Evolutionary conservation across 2,329 filamentous ascomycete species (phyloP), one percentile per base, ranked within the genome.

Genomic region (Arthrinium phaeospermum): DNA sequence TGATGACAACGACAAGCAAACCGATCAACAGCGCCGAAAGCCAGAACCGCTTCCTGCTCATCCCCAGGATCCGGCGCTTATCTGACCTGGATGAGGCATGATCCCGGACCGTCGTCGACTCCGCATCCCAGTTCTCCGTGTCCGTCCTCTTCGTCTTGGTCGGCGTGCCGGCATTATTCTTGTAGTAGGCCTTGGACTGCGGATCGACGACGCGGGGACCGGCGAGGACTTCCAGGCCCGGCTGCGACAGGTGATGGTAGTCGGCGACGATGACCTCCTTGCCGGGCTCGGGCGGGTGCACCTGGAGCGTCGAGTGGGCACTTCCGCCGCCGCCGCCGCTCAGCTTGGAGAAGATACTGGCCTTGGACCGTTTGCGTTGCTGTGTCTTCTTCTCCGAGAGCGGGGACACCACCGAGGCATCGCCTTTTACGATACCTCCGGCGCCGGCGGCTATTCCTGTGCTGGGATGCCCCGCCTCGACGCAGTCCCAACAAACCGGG

Each of bases 401-500:
- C n/a, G 41, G 67, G 10, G 67, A 68, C 2, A 47, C 44, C 13
- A 68, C 8, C n/a, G 37, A 41, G 37, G 37, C n/a, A 27, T 51
- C 49, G n/a, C 12, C n/a, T 12, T 27, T 27, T 24, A n/a, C n/a
- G n/a, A n/a, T n/a, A n/a, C 16, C 53, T 7, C 19, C 53, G 30
- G 30, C 24, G 4, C 14, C 27, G 10, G 53, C 16, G 14, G 51
- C 27, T 34, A 4, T 16, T 37, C 30, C 27, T 34, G 53, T 10
- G 16, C 53, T 34, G 46, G 68, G 68, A 13, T 70, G 68, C 14
- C 68, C 68, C 22, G 68, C 34, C 68, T 70, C 68, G 68, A 41
- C 34, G 47, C 68, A 70, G 68, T 70, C 68, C 68, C 68, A 70
- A n/a, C 68, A 70, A 2, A 70, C 34, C 6, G 68, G 68, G 4